Base-by-base conservation (phyloP, 768 basidiomycete species). In the Lactarius sanguifluus region DNA sequence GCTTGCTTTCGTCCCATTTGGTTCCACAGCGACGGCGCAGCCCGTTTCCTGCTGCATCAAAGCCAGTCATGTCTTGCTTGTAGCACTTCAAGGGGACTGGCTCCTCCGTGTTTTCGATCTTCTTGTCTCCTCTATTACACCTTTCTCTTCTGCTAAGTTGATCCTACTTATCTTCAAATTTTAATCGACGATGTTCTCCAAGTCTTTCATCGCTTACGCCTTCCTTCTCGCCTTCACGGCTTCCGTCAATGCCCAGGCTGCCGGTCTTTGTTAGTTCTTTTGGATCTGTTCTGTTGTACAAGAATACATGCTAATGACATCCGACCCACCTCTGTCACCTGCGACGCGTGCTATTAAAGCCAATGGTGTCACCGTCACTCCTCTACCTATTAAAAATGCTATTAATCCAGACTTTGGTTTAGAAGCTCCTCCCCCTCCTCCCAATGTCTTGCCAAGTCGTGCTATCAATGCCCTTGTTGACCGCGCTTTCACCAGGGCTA, bases 191-290 rank as follows among this genome's bases (percentile, higher is more conserved):
- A 75, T 77, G 73, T 70, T 77, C 65, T 69, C 70, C 62, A 76
- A 74, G 66, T 56, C 65, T 54, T 63, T 76, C 69, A 70, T 76
- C 50, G 68, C 75, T 45, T 68, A 74, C 38, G 66, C 72, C 43
- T 68, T 80, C 65, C 66, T 77, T 58, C 69, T 81, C 28, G 74
- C 75, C 15, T 69, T 80, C 25, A 69, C 77, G 28, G 73, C 78
- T 30, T 78, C 79, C 60, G 79, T 72, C 7, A 71, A 72, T 59
- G 82, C 78, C 1, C 82, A 83, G 63, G 80, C 81, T 10, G 75
- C 70, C 36, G 12, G 36, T 36, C 12, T 12, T 12, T 10, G 12
- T 12, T 12, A 36, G 36, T 36, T 36, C 10, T 36, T 36, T 36
- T 36, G 12, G 10, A 36, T 12, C 12, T 12, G 9, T 3, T 36